Base-by-base conservation (phyloP, 768 basidiomycete species). In the Suillus subalutaceus region DNA sequence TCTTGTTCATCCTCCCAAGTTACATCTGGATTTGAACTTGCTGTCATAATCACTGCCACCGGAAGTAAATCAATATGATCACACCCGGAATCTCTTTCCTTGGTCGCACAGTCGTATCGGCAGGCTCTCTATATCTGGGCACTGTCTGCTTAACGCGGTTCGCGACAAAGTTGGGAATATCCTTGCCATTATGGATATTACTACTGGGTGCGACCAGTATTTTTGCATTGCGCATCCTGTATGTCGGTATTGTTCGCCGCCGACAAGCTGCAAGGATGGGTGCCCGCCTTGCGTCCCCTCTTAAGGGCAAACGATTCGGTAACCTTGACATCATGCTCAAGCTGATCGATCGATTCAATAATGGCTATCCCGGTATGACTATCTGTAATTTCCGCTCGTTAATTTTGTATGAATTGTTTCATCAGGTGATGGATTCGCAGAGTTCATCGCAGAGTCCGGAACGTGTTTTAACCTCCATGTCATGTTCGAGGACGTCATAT, bases 301-400 rank as follows among this genome's bases (percentile, higher is more conserved):
- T 77, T 1, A 67, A 68, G 38, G 86, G 87, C 0, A 77, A 77
- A 58, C 70, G 48, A 62, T 72, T 80, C 10, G 85, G 85, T 50
- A 86, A 85, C 66, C 35, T 84, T 6, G 86, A 86, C 66, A 60
- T 85, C 18, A 67, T 86, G 66, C 58, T 72, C 26, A 68, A 30
- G 15, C 68, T 83, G 73, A 72, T 79, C 52, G 69, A 79, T 23
- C 71, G 75, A 26, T 79, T 80, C 69, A 72, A 75, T 20, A 71
- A 67, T 50, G 87, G 86, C 6, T 87, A 88, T 74, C 82, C 82
- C 46, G 85, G 87, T 88, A 62, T 23, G 74, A 67, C 13, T 32
- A 15, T 30, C 52, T n/a, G 18, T 26, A 26, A 52, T 30, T 18
- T 15, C 37, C 8, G 16, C 16, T n/a, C 12, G 12, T 0, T 57